Percentiles rank a stretch among this genome's conserved stretches.
These are phyloP conservation scores for Epichloe bromicola DNA, from an alignment of 2,329 filamentous ascomycete species.

Conservation along the genomic window DNA sequence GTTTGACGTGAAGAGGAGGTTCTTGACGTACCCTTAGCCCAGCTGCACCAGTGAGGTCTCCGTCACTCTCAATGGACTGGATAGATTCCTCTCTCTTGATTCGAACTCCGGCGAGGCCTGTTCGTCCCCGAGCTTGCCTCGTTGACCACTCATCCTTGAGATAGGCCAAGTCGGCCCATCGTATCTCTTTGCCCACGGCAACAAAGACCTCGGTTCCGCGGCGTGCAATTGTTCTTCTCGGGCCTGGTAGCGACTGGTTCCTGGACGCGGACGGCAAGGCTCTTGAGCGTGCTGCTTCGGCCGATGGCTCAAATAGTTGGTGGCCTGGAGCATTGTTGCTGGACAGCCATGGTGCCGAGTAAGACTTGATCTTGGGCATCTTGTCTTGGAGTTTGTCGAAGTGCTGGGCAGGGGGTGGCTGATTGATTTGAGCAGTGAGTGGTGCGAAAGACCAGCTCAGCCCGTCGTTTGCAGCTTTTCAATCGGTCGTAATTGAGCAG, in stretches of 20 bases:
- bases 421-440: background rate
- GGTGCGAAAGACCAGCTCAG: no score
- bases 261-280: constrained; percentile 25
- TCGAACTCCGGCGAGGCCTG: constrained; percentile 18
- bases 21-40: constrained; percentile 21
- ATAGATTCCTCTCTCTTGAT: constrained; percentile 37
- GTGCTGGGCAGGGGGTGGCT: no score
- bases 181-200: constrained; percentile 75
- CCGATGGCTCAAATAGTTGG: constrained; percentile 53
- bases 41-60: constrained; percentile 14
- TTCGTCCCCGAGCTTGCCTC: constrained; percentile 17
- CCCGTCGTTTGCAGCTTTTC: no score
- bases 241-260: constrained; percentile 32
- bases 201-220: constrained; percentile 82
- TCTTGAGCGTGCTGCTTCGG: constrained; percentile 26
- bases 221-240: constrained; percentile 58
- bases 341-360: constrained; percentile 78
- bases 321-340: constrained; percentile 59
- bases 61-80: constrained; percentile 21
- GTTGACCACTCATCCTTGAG: constrained; percentile 50
- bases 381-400: constrained; percentile 9
- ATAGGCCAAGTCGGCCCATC: constrained; percentile 76
- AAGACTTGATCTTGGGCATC: constrained; percentile 80
- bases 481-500: no score
- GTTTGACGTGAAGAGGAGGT: background rate